Percentiles rank a stretch among this genome's conserved stretches.
Evolutionary conservation across 2,329 filamentous ascomycete genomes (phyloP).

Genomic region (Hypoxylon sp.): DNA sequence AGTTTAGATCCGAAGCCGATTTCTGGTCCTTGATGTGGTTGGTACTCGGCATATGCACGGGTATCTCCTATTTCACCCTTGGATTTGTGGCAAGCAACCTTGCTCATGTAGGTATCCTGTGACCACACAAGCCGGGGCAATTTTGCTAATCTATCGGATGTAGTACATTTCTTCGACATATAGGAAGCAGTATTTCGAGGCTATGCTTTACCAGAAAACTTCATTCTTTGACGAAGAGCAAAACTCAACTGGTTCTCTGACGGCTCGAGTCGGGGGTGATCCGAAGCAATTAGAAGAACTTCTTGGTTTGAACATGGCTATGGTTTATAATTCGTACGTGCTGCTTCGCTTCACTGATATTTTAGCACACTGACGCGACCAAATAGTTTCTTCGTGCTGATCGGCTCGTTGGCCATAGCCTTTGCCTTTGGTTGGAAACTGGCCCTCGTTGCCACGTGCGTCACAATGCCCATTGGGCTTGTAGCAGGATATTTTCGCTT

Average conservation of each 20-base stretch:
- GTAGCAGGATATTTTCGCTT: slow-evolving; percentile 64
- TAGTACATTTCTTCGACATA: slow-evolving; percentile 65
- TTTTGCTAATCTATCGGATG: slow-evolving; percentile 16
- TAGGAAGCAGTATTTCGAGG: slow-evolving; percentile 70
- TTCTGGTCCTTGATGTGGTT: slow-evolving; percentile 78
- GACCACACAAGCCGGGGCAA: not conserved
- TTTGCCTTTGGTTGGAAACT: slow-evolving; percentile 84
- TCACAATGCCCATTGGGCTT: slow-evolving; percentile 66
- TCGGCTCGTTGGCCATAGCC: slow-evolving; percentile 74
- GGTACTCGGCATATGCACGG: slow-evolving; percentile 66
- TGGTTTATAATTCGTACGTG: slow-evolving; percentile 66
- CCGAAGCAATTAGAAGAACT: slow-evolving; percentile 72
- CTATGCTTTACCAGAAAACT: slow-evolving; percentile 70
- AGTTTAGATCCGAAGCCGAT: slow-evolving; percentile 58
- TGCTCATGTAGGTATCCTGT: slow-evolving; percentile 52
- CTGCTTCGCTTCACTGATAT: not conserved
- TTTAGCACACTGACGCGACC: slow-evolving; percentile 3
- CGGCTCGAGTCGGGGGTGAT: slow-evolving; percentile 67
- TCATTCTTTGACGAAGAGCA: slow-evolving; percentile 71
- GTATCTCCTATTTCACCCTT: slow-evolving; percentile 66
- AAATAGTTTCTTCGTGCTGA: slow-evolving; percentile 67
- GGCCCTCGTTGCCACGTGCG: slow-evolving; percentile 73
- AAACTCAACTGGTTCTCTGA: slow-evolving; percentile 71
- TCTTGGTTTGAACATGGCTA: slow-evolving; percentile 72
- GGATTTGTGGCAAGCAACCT: slow-evolving; percentile 60